A percentile compares a stretch with the other conserved stretches of the same genome.
These are phyloP conservation scores for Penicillium olsonii DNA, from an alignment of 2,329 filamentous ascomycete species.

Conservation along the genomic window DNA sequence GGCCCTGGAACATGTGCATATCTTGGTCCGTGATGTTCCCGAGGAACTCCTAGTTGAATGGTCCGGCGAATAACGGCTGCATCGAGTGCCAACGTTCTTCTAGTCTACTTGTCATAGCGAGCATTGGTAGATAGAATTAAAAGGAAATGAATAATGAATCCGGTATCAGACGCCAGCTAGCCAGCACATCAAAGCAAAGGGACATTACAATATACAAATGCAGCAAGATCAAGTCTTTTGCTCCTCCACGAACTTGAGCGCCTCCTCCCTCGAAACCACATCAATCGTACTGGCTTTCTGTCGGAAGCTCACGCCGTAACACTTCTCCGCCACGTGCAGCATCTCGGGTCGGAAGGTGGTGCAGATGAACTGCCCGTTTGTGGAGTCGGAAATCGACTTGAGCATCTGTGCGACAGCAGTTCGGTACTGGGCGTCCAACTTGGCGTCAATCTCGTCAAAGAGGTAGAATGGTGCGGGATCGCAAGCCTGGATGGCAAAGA, in stretches of 20 bases:
- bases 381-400: conserved; percentile 66
- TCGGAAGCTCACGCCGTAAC: conserved; percentile 88
- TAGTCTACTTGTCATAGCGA: not conserved
- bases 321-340: conserved; percentile 91
- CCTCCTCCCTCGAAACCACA: conserved; percentile 83
- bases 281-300: conserved; percentile 95
- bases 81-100: not conserved
- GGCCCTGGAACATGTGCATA: conserved; percentile 59
- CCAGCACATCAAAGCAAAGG: conserved; percentile 16
- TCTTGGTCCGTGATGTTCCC: conserved; percentile 53
- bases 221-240: conserved; percentile 54
- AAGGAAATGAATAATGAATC: conserved; percentile 5
- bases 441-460: conserved; percentile 98
- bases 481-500: conserved; percentile 98
- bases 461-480: conserved; percentile 98
- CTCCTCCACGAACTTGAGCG: conserved; percentile 90
- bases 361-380: conserved; percentile 85
- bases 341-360: conserved; percentile 98
- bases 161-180: conserved; percentile 22
- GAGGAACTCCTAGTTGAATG: conserved; percentile 47
- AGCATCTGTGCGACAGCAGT: conserved; percentile 92
- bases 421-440: conserved; percentile 95
- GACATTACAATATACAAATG: conserved; percentile 12
- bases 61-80: conserved; percentile 39
- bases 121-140: not conserved